phyloP scores from a whole-genome alignment of 2,329 filamentous ascomycete species.

The Pyricularia sp. region DNA sequence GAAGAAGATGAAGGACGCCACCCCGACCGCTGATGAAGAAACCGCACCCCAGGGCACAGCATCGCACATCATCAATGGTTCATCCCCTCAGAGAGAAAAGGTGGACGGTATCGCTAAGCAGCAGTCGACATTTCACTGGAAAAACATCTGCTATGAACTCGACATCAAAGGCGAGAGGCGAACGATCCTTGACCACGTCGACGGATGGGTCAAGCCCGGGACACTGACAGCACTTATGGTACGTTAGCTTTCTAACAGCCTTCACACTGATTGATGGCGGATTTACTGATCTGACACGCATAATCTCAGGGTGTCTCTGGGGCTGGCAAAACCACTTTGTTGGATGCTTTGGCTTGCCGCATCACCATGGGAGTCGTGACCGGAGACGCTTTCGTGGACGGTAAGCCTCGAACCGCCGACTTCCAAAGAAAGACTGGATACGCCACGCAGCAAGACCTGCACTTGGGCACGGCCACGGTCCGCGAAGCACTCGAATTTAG shows the following conservation, averaged over 20 bases:
- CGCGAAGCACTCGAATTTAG: constrained; percentile 45
- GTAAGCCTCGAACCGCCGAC: constrained; percentile 15
- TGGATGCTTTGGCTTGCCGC: constrained; percentile 49
- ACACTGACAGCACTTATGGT: constrained; percentile 50
- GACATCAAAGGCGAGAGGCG: constrained; percentile 65
- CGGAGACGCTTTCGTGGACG: constrained; percentile 58
- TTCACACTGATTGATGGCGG: not conserved
- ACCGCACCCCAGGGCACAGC: not conserved
- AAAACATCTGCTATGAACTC: constrained; percentile 60
- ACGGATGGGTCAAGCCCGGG: constrained; percentile 85
- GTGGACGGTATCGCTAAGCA: constrained; percentile 23
- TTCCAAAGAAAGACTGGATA: constrained; percentile 60
- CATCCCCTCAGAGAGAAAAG: not conserved
- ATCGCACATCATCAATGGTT: constrained; percentile 4
- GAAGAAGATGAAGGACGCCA: constrained; percentile 38
- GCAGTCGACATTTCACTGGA: constrained; percentile 66
- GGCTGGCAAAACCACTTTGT: constrained; percentile 51
- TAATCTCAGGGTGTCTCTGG: constrained; percentile 55
- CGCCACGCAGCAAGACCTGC: constrained; percentile 57
- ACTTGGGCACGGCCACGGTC: constrained; percentile 44
- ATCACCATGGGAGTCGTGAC: constrained; percentile 35
- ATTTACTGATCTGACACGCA: not conserved
- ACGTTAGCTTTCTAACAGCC: not conserved
- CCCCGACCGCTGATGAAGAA: constrained; percentile 50
- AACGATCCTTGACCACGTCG: constrained; percentile 66